Base-by-base conservation (phyloP, 768 basidiomycete species). In the Podaxis sp. region DNA sequence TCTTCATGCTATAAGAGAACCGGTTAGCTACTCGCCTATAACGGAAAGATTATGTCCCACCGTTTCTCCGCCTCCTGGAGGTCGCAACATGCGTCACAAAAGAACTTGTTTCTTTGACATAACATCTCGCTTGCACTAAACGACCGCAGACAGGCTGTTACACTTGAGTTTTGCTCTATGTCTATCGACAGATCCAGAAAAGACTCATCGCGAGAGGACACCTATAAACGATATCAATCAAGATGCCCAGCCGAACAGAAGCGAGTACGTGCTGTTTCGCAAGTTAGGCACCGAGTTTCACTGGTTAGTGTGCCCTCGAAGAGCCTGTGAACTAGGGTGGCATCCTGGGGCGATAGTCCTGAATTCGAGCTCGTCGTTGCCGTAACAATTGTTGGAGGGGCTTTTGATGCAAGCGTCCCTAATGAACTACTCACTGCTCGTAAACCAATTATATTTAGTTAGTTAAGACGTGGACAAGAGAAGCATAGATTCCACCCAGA, bases 101-200 rank as follows among this genome's bases (percentile, higher is more conserved):
- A 97, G 73, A 98, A 99, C 77, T 99, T 99, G 81, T 99, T 98
- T 75, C 86, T 91, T 75, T 96, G 94, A 69, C 94, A 96, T 20
- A 99, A 85, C 96, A 98, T 99, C 76, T 99, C 97, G 71, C 91
- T 93, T 44, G 95, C 96, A 71, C 94, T 96, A 74, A 99, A 99
- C 72, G 96, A 94, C 51, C 95, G 86, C 38, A 99, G 84, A 73
- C 97, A 99, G 6, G 96, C 91, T 1, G 96, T 96, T 58, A 99
- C 89, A 66, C 94, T 96, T 2, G 95, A 93, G 75, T 99, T 97
- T 74, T 97, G 94, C 73, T 98, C 96, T 68, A 99, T 99, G 74
- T 99, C 97, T 75, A 99, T 94, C 4, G 96, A 98, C n/a, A 99
- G 82, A 77, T 99, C 97, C 59, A 99, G 84, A 77, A 99, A 99